Base-by-base conservation (phyloP, 148 eudicot species). In the Camellia lanceoleosa region DNA sequence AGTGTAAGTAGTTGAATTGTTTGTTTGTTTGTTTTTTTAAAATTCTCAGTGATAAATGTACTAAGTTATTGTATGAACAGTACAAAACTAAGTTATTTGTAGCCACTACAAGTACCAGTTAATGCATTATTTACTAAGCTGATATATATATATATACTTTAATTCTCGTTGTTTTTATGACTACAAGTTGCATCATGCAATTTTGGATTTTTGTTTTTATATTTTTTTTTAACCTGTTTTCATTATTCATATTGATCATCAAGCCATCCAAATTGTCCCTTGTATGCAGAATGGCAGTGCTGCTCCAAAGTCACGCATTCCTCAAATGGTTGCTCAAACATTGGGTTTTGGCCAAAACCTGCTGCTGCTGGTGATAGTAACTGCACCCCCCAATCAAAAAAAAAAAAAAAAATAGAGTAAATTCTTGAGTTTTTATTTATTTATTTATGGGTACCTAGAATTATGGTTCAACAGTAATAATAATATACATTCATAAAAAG, bases 311-410 rank as follows among this genome's bases (percentile, higher is more conserved):
- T 90, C 94, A 30, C 86, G 88, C 38, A 80, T 94, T 66, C 98
- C 98, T 55, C 83, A 89, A 68, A 67, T 87, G 81, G 89, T 89
- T 75, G 85, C 91, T n/a, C 88, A 64, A 76, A 88, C 89, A 64
- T 84, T 96, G 58, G 95, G 99, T 83, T 91, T 96, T 81, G 98
- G 99, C 70, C 98, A 92, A 86, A 96, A 96, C n/a, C n/a, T n/a
- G n/a, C n/a, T n/a, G n/a, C n/a, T n/a, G n/a, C n/a, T n/a, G n/a
- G n/a, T n/a, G n/a, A n/a, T n/a, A n/a, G n/a, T n/a, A n/a, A n/a
- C n/a, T n/a, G n/a, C n/a, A n/a, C n/a, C n/a, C n/a, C n/a, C n/a
- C n/a, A n/a, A n/a, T n/a, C n/a, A n/a, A n/a, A n/a, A n/a, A n/a
- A n/a, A n/a, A n/a, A n/a, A n/a, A n/a, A n/a, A n/a, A n/a, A n/a